phyloP scores from a whole-genome alignment of 1,284 basidiomycete species.

The Ganoderma multipileum region DNA sequence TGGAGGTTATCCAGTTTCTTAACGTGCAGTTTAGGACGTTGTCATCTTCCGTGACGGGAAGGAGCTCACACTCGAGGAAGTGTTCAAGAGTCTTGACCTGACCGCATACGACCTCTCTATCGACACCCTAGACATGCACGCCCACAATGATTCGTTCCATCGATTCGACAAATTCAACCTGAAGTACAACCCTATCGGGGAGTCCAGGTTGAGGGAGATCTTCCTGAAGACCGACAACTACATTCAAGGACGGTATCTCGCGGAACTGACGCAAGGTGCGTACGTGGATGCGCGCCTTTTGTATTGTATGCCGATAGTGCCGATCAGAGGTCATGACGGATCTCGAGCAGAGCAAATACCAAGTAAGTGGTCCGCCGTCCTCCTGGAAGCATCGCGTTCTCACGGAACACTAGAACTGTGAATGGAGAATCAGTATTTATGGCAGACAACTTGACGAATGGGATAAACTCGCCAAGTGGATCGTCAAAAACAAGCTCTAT shows the following conservation, averaged over 20 bases:
- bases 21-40: slow-evolving; percentile 69
- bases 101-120: slow-evolving; percentile 99
- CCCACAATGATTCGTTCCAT: slow-evolving; percentile 97
- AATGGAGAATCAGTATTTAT: slow-evolving; percentile 98
- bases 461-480: slow-evolving; percentile 99
- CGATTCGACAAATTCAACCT: slow-evolving; percentile 97
- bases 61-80: slow-evolving; percentile 89
- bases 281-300: not conserved
- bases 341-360: slow-evolving; percentile 98
- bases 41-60: slow-evolving; percentile 96
- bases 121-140: slow-evolving; percentile 99
- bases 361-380: slow-evolving; percentile 53
- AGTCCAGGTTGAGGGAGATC: slow-evolving; percentile 94
- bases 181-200: slow-evolving; percentile 95
- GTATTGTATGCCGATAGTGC: not conserved
- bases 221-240: slow-evolving; percentile 99
- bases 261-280: slow-evolving; percentile 90
- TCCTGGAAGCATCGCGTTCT: not conserved
- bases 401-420: slow-evolving; percentile 69
- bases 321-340: slow-evolving; percentile 91
- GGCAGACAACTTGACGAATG: slow-evolving; percentile 86
- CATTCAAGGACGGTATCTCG: slow-evolving; percentile 91
- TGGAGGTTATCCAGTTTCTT: not conserved
- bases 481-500: slow-evolving; percentile 91
- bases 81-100: slow-evolving; percentile 94